Evolutionary conservation across 2,329 filamentous ascomycete species (phyloP).

Genomic region (Geoglossum cookeanum): DNA sequence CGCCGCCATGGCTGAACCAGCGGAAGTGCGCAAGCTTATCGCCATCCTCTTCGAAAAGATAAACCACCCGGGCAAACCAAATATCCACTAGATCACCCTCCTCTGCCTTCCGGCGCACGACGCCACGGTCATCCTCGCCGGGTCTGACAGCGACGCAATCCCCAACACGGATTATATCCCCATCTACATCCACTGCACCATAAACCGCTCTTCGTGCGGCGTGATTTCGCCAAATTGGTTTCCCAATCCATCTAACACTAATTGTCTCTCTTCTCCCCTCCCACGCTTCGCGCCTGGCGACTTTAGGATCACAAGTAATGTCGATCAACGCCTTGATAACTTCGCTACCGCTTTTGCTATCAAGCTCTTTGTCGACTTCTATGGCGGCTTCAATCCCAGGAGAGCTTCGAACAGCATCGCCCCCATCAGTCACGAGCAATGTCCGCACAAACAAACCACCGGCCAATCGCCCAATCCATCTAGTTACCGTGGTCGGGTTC

Average conservation of each 20-base stretch:
- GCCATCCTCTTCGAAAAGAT: background rate
- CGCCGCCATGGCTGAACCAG: background rate
- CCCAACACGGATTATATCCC: background rate
- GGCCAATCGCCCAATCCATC: background rate
- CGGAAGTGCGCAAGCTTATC: background rate
- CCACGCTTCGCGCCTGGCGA: background rate
- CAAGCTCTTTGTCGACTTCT: background rate
- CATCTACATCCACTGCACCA: background rate
- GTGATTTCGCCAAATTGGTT: background rate
- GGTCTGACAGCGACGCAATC: background rate
- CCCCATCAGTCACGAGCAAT: constrained; percentile 1
- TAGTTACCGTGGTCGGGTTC: background rate
- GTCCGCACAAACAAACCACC: background rate
- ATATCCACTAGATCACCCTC: background rate
- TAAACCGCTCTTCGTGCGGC: background rate
- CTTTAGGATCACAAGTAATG: background rate
- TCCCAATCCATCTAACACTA: background rate
- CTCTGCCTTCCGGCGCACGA: background rate
- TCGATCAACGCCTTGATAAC: background rate
- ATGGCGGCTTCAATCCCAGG: background rate
- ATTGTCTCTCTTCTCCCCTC: background rate
- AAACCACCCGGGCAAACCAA: background rate
- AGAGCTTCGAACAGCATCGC: background rate
- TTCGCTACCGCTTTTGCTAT: background rate
- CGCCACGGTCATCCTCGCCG: background rate